Evolutionary conservation across 768 basidiomycete species (phyloP).

Genomic region (Termitomyces sp.): DNA sequence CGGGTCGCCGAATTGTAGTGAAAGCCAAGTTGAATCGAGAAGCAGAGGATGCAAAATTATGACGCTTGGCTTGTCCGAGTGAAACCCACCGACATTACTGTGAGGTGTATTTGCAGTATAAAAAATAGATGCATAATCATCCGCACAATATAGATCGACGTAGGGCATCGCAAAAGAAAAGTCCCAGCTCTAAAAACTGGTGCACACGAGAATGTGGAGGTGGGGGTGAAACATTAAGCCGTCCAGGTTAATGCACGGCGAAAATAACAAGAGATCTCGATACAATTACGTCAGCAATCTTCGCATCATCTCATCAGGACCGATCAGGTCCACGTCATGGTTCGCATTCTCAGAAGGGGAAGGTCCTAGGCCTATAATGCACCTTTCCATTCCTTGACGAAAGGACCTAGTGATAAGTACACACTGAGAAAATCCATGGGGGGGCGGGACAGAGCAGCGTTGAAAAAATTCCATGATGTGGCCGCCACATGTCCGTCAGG

Average conservation of each 20-base stretch:
- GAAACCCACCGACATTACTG: conserved; percentile 63
- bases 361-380: background rate
- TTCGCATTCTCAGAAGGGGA: background rate
- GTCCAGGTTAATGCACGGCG: background rate
- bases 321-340: background rate
- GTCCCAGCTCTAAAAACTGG: background rate
- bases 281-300: conserved; percentile 9
- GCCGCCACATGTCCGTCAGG: background rate
- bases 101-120: conserved; percentile 63
- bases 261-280: conserved; percentile 14
- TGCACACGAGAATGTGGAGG: background rate
- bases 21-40: conserved; percentile 68
- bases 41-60: conserved; percentile 66
- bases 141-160: conserved; percentile 57
- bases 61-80: conserved; percentile 61
- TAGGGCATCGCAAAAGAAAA: conserved; percentile 48
- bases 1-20: conserved; percentile 63
- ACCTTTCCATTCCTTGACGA: background rate
- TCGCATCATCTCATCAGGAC: background rate
- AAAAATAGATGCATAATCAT: conserved; percentile 70
- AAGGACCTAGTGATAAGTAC: background rate
- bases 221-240: conserved; percentile 7
- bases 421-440: background rate
- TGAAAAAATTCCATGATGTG: background rate
- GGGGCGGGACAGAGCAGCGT: background rate